phyloP scores from a whole-genome alignment of 2,329 filamentous ascomycete species.

The Penicillium sp. region DNA sequence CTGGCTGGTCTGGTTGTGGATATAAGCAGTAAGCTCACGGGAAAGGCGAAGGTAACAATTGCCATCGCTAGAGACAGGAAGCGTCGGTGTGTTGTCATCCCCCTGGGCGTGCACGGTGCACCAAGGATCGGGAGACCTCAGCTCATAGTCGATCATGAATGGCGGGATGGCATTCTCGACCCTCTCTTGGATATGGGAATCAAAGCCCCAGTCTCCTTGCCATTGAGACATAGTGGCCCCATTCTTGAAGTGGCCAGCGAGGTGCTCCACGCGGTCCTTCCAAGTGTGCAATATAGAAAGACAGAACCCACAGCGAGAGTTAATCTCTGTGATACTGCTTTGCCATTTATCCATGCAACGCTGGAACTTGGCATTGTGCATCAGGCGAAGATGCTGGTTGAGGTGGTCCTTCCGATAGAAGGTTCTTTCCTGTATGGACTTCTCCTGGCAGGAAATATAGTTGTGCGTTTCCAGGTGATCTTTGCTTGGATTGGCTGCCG shows the following conservation, averaged over 20 bases:
- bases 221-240: conserved; percentile 37
- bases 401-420: conserved; percentile 61
- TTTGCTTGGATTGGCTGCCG: conserved; percentile 48
- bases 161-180: conserved; percentile 37
- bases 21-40: conserved; percentile 37
- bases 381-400: conserved; percentile 56
- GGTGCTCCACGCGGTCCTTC: conserved; percentile 42
- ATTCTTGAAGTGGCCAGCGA: conserved; percentile 39
- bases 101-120: conserved; percentile 20
- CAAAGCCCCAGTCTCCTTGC: conserved; percentile 42
- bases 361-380: conserved; percentile 55
- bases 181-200: conserved; percentile 31
- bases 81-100: conserved; percentile 8
- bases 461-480: conserved; percentile 58
- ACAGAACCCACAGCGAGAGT: conserved; percentile 46
- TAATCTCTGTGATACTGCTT: conserved; percentile 51
- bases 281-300: conserved; percentile 38
- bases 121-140: conserved; percentile 30
- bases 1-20: conserved; percentile 31
- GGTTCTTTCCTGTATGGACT: conserved; percentile 54
- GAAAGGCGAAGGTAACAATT: conserved; percentile 43
- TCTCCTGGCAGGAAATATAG: conserved; percentile 55
- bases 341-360: conserved; percentile 56
- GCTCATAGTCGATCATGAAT: conserved; percentile 35
- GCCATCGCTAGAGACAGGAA: conserved; percentile 31